phyloP scores from a whole-genome alignment of 495 filamentous ascomycete species.

The Bathelium albidoporum region DNA sequence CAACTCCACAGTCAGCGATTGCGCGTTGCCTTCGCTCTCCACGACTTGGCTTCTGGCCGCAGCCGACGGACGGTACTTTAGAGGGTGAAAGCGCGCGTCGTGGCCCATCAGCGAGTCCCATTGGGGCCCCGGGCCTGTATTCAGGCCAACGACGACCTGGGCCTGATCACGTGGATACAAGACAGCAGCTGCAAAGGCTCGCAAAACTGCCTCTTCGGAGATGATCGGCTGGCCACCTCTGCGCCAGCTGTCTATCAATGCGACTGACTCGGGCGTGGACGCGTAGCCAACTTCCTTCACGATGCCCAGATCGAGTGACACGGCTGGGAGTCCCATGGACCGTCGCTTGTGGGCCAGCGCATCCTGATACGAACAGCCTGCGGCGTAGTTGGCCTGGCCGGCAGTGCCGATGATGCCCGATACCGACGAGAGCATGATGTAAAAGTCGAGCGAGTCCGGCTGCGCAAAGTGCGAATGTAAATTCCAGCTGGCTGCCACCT shows the following conservation, averaged over 20 bases:
- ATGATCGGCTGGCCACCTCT: neutral
- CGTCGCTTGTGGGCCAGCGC: slow-evolving; percentile 6
- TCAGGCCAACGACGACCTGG: neutral
- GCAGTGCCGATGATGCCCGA: slow-evolving; percentile 4
- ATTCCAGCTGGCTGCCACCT: slow-evolving; percentile 9
- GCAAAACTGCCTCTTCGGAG: neutral
- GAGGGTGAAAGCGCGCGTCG: neutral
- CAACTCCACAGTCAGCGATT: neutral
- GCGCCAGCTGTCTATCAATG: neutral
- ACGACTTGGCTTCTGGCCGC: neutral
- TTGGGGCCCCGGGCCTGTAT: neutral
- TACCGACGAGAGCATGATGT: slow-evolving; percentile 12
- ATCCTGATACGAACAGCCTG: slow-evolving; percentile 11
- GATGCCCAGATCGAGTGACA: neutral
- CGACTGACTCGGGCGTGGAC: neutral
- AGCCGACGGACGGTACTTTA: neutral
- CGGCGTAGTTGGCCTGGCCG: slow-evolving; percentile 11
- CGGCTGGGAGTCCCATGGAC: neutral
- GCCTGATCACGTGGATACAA: neutral
- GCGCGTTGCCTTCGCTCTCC: neutral
- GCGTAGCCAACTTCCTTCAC: neutral
- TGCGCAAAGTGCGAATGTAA: slow-evolving; percentile 7
- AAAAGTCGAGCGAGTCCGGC: slow-evolving; percentile 7
- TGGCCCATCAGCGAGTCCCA: neutral
- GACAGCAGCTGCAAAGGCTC: neutral